Evolutionary conservation across 768 basidiomycete genomes (phyloP), one percentile per base, ranked within the genome.

Genomic region (Phaeotremella skinneri): DNA sequence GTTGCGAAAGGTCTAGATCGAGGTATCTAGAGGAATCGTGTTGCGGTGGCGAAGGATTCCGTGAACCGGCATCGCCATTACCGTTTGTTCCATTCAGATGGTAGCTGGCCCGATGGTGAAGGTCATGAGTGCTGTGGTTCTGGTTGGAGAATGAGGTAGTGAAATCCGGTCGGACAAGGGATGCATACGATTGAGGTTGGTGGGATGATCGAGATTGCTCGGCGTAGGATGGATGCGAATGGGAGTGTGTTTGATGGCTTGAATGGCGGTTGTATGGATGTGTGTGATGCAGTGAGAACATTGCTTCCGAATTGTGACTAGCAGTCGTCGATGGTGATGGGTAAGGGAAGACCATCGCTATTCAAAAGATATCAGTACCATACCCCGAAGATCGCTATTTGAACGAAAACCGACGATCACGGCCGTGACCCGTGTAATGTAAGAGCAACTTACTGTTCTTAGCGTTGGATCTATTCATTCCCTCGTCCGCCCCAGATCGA

Each of bases 1-100:
- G 57, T 50, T 60, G 58, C 39, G 54, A 43, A 5, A 58, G 32
- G 48, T 60, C 59, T n/a, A 63, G 21, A 56, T 63, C 62, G 23
- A 63, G 30, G 25, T 32, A 63, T 21, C 56, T 52, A 1, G 56
- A 50, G 21, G 56, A 13, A 45, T 37, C 34, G 34, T 37, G 34
- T 17, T 58, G 6, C 56, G 62, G 43, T 20, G 43, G 45, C 59
- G 56, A 50, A 50, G 49, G 49, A 50, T 26, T 50, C 29, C 30
- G 9, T 7, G 43, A 45, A 9, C 11, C 43, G 11, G 43, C 11
- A 45, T 7, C 23, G 23, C 43, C 23, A 20, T 23, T 23, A 20
- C 43, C 43, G 43, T 45, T 20, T 17, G 9, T 7, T 17, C 13
- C 43, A 13, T 45, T 13, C 43, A 13, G 43, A n/a, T n/a, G n/a